phyloP scores from a whole-genome alignment of 2,329 filamentous ascomycete genomes.

The Exophiala sideris region DNA sequence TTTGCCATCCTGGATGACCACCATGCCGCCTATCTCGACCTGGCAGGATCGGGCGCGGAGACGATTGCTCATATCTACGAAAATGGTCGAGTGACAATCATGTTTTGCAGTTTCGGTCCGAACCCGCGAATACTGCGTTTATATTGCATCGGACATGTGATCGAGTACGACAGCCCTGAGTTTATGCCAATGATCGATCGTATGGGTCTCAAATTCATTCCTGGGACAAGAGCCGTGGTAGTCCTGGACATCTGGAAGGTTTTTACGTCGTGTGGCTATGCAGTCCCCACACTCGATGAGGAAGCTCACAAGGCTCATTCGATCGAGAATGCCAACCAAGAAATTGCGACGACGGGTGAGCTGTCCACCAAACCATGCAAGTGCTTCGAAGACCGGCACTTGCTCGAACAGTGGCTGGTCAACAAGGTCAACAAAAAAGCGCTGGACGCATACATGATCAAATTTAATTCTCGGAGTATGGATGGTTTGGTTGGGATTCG shows the following conservation, averaged over 20 bases:
- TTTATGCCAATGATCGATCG: slow-evolving; percentile 44
- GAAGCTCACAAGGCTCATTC: no score
- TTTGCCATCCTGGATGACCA: slow-evolving; percentile 55
- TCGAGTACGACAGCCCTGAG: slow-evolving; percentile 55
- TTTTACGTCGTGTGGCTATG: slow-evolving; percentile 62
- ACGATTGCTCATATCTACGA: slow-evolving; percentile 73
- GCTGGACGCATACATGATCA: slow-evolving; percentile 52
- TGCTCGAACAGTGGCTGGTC: slow-evolving; percentile 51
- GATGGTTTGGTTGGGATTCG: slow-evolving; percentile 58
- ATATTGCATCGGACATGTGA: slow-evolving; percentile 57
- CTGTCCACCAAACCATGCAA: slow-evolving; percentile 24
- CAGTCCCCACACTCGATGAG: slow-evolving; percentile 46
- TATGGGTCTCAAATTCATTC: slow-evolving; percentile 44
- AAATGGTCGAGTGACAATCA: slow-evolving; percentile 69
- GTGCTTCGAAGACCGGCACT: slow-evolving; percentile 54
- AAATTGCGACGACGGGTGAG: not conserved
- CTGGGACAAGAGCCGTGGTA: slow-evolving; percentile 58
- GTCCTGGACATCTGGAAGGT: slow-evolving; percentile 59
- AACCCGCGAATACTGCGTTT: slow-evolving; percentile 61
- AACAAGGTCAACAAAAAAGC: slow-evolving; percentile 50
- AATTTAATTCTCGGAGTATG: slow-evolving; percentile 54
- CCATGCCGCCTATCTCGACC: slow-evolving; percentile 63
- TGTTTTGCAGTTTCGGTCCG: slow-evolving; percentile 65
- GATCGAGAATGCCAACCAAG: no score
- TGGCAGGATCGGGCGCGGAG: slow-evolving; percentile 70